phyloP scores from a whole-genome alignment of 768 basidiomycete species.

The Heimioporus sp. region DNA sequence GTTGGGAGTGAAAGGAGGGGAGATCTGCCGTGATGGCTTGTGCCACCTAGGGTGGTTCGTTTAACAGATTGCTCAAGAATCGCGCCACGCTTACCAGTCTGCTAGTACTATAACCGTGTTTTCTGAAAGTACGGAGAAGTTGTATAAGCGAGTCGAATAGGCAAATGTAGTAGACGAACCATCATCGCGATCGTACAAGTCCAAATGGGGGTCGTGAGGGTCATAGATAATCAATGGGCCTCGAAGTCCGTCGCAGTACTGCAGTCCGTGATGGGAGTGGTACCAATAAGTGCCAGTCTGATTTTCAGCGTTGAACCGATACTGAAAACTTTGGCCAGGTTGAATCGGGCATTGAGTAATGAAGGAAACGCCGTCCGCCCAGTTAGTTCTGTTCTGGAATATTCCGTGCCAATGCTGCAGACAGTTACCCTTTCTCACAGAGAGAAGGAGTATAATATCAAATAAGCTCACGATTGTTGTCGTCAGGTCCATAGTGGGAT shows the following conservation, averaged over 20 bases:
- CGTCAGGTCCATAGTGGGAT: conserved; percentile 32
- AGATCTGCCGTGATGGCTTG: conserved; percentile 15
- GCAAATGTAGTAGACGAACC: conserved; percentile 25
- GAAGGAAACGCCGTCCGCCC: conserved; percentile 39
- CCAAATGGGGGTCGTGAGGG: conserved; percentile 39
- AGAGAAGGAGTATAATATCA: neutral
- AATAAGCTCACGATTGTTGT: conserved; percentile 36
- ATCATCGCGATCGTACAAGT: conserved; percentile 47
- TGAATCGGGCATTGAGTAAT: conserved; percentile 48
- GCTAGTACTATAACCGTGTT: conserved; percentile 42
- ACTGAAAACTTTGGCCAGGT: conserved; percentile 37
- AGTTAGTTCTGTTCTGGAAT: conserved; percentile 32
- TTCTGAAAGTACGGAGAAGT: conserved; percentile 24
- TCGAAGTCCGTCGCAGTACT: conserved; percentile 43
- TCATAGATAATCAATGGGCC: conserved; percentile 47
- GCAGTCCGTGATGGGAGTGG: conserved; percentile 39
- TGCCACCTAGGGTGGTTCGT: conserved; percentile 25
- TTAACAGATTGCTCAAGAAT: neutral
- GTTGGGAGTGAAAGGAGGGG: conserved; percentile 28
- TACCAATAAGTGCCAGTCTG: conserved; percentile 52
- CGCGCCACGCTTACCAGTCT: conserved; percentile 38
- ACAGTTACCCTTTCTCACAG: neutral
- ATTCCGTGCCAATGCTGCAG: conserved; percentile 36
- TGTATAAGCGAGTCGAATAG: neutral
- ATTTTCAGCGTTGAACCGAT: conserved; percentile 37